These are phyloP conservation scores for Ogataea methanolica DNA, from an alignment of 805 yeast species.

Conservation along the genomic window DNA sequence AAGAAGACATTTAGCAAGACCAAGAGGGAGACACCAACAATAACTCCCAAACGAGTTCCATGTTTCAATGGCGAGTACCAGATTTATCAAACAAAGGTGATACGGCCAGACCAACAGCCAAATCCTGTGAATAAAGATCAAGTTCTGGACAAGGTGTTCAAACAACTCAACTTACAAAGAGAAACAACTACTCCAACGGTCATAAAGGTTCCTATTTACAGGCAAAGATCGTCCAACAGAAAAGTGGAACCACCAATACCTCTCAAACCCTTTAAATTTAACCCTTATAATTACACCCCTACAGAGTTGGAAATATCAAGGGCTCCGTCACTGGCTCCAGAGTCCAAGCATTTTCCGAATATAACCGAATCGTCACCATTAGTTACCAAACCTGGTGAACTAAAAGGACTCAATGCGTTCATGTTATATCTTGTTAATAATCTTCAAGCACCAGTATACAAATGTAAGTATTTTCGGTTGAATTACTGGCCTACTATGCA, in stretches of 20 bases:
- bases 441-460: slow-evolving; percentile 7
- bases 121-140: too few species aligned
- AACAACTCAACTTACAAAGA: too few species aligned
- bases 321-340: slow-evolving; percentile 13
- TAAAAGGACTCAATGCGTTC: slow-evolving; percentile 20
- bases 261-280: slow-evolving; percentile 5
- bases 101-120: too few species aligned
- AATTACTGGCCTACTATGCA: slow-evolving; percentile 19
- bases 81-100: too few species aligned
- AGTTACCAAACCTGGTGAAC: slow-evolving; percentile 5
- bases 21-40: too few species aligned
- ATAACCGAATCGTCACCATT: slow-evolving; percentile 8
- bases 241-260: background rate
- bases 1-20: too few species aligned
- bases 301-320: slow-evolving; percentile 7
- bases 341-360: slow-evolving; percentile 11
- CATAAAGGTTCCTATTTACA: background rate
- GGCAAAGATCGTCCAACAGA: too few species aligned
- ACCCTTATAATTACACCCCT: slow-evolving; percentile 3
- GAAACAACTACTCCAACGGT: too few species aligned
- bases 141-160: too few species aligned
- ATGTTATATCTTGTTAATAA: slow-evolving; percentile 1
- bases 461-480: slow-evolving; percentile 20
- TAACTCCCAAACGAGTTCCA: too few species aligned
- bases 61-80: too few species aligned